These are phyloP conservation scores for Barbarea vulgaris DNA, from an alignment of 345 rosid genomes.

Conservation along the genomic window DNA sequence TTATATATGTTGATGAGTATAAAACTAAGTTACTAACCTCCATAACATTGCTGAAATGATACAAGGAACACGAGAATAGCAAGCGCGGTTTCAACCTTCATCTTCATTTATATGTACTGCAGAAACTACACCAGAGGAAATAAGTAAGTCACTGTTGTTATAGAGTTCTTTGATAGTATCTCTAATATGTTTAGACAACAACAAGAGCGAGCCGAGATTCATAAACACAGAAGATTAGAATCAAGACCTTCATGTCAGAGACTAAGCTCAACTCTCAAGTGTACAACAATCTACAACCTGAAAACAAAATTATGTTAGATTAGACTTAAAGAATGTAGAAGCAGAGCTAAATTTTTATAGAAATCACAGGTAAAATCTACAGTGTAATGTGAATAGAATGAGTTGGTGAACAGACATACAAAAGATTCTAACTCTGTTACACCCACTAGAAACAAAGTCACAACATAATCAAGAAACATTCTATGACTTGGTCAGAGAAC, in stretches of 20 bases:
- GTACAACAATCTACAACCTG: conserved; percentile 22
- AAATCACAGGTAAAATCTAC: conserved; percentile 17
- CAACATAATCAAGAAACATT: conserved; percentile 7
- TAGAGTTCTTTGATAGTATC: not conserved
- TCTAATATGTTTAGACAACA: not conserved
- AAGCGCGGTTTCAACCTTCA: conserved; percentile 48
- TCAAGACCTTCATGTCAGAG: conserved; percentile 23
- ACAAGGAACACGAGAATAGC: conserved; percentile 50
- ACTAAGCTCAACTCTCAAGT: not conserved
- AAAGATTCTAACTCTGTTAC: conserved; percentile 49
- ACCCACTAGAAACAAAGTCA: conserved; percentile 27
- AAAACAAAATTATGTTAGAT: conserved; percentile 8
- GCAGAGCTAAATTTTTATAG: not conserved
- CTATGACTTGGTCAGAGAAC: conserved; percentile 22
- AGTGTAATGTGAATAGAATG: conserved; percentile 32
- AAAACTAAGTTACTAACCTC: conserved; percentile 60
- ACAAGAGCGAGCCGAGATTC: not conserved
- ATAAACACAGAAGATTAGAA: no score
- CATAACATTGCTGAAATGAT: conserved; percentile 58
- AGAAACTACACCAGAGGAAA: conserved; percentile 14
- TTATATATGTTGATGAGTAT: not conserved
- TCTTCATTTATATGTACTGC: conserved; percentile 55
- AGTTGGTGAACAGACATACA: conserved; percentile 59
- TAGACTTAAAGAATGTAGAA: not conserved
- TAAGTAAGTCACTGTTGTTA: not conserved